A percentile compares a stretch with the other conserved stretches of the same genome.
These are phyloP conservation scores for Lathyrus tuberosus DNA, from an alignment of 306 rosid genomes.

Conservation along the genomic window DNA sequence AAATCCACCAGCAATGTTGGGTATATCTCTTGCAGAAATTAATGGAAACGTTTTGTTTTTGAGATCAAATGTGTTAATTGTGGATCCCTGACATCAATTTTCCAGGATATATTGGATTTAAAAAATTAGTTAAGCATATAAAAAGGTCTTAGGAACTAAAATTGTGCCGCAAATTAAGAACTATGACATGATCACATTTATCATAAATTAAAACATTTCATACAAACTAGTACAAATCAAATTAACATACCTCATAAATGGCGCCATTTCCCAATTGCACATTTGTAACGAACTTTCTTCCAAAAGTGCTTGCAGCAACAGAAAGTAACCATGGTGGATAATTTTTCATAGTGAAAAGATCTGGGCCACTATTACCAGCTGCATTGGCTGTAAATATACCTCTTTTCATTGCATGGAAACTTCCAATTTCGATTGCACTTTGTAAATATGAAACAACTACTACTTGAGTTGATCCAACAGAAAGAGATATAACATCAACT, in stretches of 20 bases:
- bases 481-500: slow-evolving; percentile 52
- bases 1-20: slow-evolving; percentile 31
- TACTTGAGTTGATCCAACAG: neutral
- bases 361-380: slow-evolving; percentile 51
- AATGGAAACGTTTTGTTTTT: slow-evolving; percentile 40
- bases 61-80: slow-evolving; percentile 52
- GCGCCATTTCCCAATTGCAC: slow-evolving; percentile 46
- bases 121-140: too few species aligned
- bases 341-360: neutral
- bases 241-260: neutral
- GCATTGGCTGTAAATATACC: slow-evolving; percentile 54
- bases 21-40: slow-evolving; percentile 50
- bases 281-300: slow-evolving; percentile 42
- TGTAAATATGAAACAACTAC: slow-evolving; percentile 28
- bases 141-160: too few species aligned
- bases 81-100: slow-evolving; percentile 2
- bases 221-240: too few species aligned
- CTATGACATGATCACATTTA: too few species aligned
- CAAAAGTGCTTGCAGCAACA: slow-evolving; percentile 58
- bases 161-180: too few species aligned
- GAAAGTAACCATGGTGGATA: slow-evolving; percentile 59
- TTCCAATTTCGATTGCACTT: slow-evolving; percentile 42
- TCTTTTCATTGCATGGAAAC: slow-evolving; percentile 58
- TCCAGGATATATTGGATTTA: too few species aligned
- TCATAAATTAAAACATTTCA: too few species aligned